phyloP scores from a whole-genome alignment of 495 filamentous ascomycete species.

The Hypoxylon lenormandii region DNA sequence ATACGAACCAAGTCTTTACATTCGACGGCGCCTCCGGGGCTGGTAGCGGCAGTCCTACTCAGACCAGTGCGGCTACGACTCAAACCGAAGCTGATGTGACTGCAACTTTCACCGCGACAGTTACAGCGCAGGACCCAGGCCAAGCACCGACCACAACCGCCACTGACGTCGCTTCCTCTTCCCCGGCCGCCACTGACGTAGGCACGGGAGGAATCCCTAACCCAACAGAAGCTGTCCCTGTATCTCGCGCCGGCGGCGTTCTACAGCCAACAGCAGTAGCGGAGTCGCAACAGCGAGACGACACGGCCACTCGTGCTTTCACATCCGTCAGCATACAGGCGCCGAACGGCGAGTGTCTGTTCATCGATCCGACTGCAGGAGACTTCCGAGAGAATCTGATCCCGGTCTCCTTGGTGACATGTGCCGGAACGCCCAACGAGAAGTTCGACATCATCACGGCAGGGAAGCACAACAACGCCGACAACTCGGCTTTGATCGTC shows the following conservation, averaged over 20 bases:
- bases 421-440: slow-evolving; percentile 62
- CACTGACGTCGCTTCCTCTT: slow-evolving; percentile 16
- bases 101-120: slow-evolving; percentile 12
- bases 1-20: slow-evolving; percentile 61
- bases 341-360: slow-evolving; percentile 64
- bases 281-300: slow-evolving; percentile 60
- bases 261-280: slow-evolving; percentile 63
- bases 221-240: slow-evolving; percentile 62
- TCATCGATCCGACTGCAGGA: slow-evolving; percentile 65
- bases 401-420: slow-evolving; percentile 60
- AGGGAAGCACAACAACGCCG: slow-evolving; percentile 62
- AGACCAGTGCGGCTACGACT: slow-evolving; percentile 1
- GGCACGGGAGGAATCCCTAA: slow-evolving; percentile 52
- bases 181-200: slow-evolving; percentile 4
- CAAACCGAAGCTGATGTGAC: slow-evolving; percentile 8
- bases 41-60: slow-evolving; percentile 12
- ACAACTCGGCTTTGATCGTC: slow-evolving; percentile 58
- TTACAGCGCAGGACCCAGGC: slow-evolving; percentile 21
- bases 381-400: slow-evolving; percentile 69
- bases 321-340: slow-evolving; percentile 60
- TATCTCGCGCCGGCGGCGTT: slow-evolving; percentile 63
- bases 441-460: slow-evolving; percentile 67
- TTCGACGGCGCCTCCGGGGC: slow-evolving; percentile 52
- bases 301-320: slow-evolving; percentile 62
- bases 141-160: slow-evolving; percentile 21